Evolutionary conservation across 1,284 basidiomycete species (phyloP).

Genomic region (Sphagnurus paluster): DNA sequence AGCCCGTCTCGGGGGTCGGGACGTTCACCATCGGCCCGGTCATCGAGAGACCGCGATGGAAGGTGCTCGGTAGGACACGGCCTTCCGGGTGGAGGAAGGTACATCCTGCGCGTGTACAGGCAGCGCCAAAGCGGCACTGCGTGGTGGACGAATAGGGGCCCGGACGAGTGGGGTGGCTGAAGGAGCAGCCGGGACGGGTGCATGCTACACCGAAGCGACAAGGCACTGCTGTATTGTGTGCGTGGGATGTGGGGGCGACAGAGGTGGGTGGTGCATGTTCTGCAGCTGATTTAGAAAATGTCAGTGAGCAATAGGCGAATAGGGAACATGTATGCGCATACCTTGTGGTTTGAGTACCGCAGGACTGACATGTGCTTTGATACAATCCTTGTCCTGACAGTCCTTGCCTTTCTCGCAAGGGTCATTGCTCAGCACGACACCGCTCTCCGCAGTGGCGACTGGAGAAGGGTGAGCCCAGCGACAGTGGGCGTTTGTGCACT

Average conservation of each 20-base stretch:
- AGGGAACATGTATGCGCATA: constrained; percentile 30
- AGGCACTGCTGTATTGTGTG: constrained; percentile 40
- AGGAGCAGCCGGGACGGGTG: constrained; percentile 74
- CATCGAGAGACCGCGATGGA: constrained; percentile 73
- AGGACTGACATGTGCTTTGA: constrained; percentile 86
- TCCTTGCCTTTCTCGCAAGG: constrained; percentile 82
- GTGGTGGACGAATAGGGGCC: constrained; percentile 36
- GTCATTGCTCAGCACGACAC: constrained; percentile 91
- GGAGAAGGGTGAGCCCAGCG: constrained; percentile 90
- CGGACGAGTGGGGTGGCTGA: constrained; percentile 60
- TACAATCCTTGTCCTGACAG: constrained; percentile 90
- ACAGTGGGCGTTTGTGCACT: constrained; percentile 87
- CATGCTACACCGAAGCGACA: constrained; percentile 79
- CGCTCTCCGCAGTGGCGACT: constrained; percentile 87
- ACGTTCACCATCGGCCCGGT: constrained; percentile 60
- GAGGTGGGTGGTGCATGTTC: constrained; percentile 42
- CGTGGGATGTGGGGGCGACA: constrained; percentile 25
- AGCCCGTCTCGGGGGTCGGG: constrained; percentile 60
- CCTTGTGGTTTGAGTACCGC: constrained; percentile 67
- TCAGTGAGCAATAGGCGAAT: constrained; percentile 9
- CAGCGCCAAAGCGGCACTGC: constrained; percentile 73
- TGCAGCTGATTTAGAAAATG: constrained; percentile 41
- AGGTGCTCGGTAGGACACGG: constrained; percentile 70
- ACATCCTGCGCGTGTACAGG: constrained; percentile 77
- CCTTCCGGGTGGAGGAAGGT: constrained; percentile 79